Conservation (phyloP, 75 land plant species). For the Chamaecyparis obtusa region DNA sequence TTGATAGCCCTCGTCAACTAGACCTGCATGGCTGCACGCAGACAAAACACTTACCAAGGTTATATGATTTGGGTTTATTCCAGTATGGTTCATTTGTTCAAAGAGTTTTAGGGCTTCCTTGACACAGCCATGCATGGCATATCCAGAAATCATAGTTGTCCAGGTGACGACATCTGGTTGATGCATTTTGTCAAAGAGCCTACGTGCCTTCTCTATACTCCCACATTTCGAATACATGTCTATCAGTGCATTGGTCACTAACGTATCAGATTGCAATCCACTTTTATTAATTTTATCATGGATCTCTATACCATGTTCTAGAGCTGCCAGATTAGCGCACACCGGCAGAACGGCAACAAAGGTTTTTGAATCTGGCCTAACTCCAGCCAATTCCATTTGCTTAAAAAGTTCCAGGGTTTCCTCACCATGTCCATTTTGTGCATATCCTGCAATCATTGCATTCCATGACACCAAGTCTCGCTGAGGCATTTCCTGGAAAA, state of each 20-base stretch:
- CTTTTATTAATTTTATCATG: slow-evolving; percentile 36
- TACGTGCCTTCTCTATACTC: slow-evolving; percentile 5
- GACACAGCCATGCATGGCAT: slow-evolving; percentile 1
- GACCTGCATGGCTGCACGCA: slow-evolving; percentile 20
- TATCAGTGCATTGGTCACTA: neutral
- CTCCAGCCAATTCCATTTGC: slow-evolving; percentile 37
- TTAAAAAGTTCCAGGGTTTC: slow-evolving; percentile 36
- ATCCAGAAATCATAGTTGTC: slow-evolving; percentile 12
- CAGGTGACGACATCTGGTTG: neutral
- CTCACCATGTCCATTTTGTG: slow-evolving; percentile 36
- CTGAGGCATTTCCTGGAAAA: slow-evolving; percentile 41
- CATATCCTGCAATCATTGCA: slow-evolving; percentile 59
- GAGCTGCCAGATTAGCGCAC: slow-evolving; percentile 31
- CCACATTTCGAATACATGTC: slow-evolving; percentile 21
- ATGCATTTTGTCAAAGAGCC: neutral
- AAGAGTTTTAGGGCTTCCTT: slow-evolving; percentile 6
- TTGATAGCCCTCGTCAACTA: slow-evolving; percentile 14
- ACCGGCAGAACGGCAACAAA: slow-evolving; percentile 55
- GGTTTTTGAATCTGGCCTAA: slow-evolving; percentile 45
- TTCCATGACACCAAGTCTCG: slow-evolving; percentile 63
- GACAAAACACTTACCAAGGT: slow-evolving; percentile 13
- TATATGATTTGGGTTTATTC: slow-evolving; percentile 7
- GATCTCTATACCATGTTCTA: slow-evolving; percentile 41
- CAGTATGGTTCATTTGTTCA: slow-evolving; percentile 11
- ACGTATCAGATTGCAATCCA: neutral